Evolutionary conservation across 257 asterid genomes (phyloP), one percentile per base, ranked within the genome.

Genomic region (Sherardia arvensis): DNA sequence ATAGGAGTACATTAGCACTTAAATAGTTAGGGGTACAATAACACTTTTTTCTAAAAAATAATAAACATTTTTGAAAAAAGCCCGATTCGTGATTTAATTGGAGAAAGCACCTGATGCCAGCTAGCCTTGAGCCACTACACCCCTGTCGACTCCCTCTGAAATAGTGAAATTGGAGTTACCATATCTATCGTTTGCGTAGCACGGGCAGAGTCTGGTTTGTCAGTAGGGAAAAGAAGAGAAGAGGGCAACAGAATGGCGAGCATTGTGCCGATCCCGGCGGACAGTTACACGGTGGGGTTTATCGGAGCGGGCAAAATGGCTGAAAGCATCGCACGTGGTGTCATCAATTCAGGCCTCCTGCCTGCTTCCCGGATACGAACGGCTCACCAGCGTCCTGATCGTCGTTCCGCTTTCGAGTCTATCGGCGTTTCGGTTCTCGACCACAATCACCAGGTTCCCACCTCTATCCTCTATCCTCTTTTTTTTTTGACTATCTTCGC

Each of bases 261-360:
- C 27, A 32, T 73, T 28, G 70, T 66, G 33, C 84, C 89, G 2
- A 77, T 86, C 69, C 84, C 87, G 21, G 40, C 68, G 8, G 96
- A 88, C 25, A 69, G 84, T n/a, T 91, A 71, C 86, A 88, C 81
- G 51, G 78, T 92, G 30, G 97, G 98, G 3, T 92, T 92, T 48
- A 78, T 92, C 32, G 98, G 98, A 62, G 98, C 97, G 55, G 98
- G 98, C 1, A 92, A 92, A 80, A 73, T 92, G 91, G 95, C 98
- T 5, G 98, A 89, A 75, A 92, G 97, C 84, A 89, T 92, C 59
- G 97, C 95, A 23, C 87, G 89, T 64, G 98, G 97, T 28, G 88
- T 86, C 5, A 87, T 86, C 68, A 81, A 81, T 3, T 92, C 95
- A 0, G 95, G 91, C 8, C 33, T 78, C n/a, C 70, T 92, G 74